phyloP scores from a whole-genome alignment of 2,329 filamentous ascomycete species.

The Diplodia scrobiculata region DNA sequence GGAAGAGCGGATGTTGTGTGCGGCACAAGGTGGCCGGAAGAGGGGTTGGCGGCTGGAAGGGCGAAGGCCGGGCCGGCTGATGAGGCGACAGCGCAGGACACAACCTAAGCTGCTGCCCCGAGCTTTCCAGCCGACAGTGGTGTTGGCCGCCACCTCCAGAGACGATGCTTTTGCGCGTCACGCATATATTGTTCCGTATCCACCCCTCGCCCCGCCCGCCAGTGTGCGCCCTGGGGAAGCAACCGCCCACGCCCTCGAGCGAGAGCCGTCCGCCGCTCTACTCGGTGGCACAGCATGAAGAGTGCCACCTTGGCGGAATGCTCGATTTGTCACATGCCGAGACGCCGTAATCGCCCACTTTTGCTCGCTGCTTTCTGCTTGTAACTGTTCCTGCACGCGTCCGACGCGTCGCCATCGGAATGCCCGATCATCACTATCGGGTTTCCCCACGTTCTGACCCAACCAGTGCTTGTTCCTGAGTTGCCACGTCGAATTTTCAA shows the following conservation, averaged over 20 bases:
- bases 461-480: not conserved
- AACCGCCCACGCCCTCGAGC: not conserved
- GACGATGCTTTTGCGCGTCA: conserved; percentile 9
- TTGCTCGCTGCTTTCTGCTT: not conserved
- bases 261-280: not conserved
- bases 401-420: conserved; percentile 15
- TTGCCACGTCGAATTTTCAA: not conserved
- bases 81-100: conserved; percentile 20
- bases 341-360: not conserved
- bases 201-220: not conserved
- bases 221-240: not conserved
- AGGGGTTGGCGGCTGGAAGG: conserved; percentile 24
- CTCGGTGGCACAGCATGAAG: conserved; percentile 17
- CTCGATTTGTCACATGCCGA: conserved; percentile 19
- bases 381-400: not conserved
- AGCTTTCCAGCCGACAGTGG: conserved; percentile 13
- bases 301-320: conserved; percentile 14
- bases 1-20: conserved; percentile 9
- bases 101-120: conserved; percentile 10
- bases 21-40: conserved; percentile 14
- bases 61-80: conserved; percentile 11
- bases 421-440: not conserved
- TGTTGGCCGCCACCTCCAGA: conserved; percentile 3
- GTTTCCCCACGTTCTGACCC: not conserved
- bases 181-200: conserved; percentile 18